A percentile compares a stretch with the other conserved stretches of the same genome.
These are phyloP conservation scores for Fusarium foetens DNA, from an alignment of 2,329 filamentous ascomycete species.

Conservation along the genomic window DNA sequence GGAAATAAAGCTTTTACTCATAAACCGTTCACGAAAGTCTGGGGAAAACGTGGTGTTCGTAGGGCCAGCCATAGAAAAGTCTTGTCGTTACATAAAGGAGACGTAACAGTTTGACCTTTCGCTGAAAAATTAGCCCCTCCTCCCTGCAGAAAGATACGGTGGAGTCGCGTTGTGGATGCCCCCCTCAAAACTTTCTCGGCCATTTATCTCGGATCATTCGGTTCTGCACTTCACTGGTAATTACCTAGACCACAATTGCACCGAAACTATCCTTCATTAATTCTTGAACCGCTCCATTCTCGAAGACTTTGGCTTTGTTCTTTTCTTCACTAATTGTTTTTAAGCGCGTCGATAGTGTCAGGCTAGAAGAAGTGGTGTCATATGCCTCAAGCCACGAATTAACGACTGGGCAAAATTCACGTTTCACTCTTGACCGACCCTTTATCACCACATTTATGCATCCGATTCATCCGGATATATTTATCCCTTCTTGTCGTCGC, in stretches of 20 bases:
- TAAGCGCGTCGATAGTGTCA: neutral
- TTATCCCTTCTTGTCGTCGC: neutral
- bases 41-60: constrained; percentile 33
- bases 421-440: neutral
- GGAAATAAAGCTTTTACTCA: constrained; percentile 21
- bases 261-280: neutral
- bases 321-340: neutral
- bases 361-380: neutral
- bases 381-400: neutral
- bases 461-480: neutral
- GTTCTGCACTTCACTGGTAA: neutral
- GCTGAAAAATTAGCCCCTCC: neutral
- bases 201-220: constrained; percentile 4
- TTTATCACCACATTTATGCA: neutral
- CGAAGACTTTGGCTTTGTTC: neutral
- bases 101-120: constrained; percentile 38
- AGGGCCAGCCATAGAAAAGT: constrained; percentile 35
- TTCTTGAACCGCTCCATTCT: neutral
- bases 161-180: neutral
- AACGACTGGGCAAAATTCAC: neutral
- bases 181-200: neutral
- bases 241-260: neutral
- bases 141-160: neutral
- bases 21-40: constrained; percentile 14
- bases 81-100: constrained; percentile 41